phyloP scores from a whole-genome alignment of 768 basidiomycete species.

The Cytidiella melzeri region DNA sequence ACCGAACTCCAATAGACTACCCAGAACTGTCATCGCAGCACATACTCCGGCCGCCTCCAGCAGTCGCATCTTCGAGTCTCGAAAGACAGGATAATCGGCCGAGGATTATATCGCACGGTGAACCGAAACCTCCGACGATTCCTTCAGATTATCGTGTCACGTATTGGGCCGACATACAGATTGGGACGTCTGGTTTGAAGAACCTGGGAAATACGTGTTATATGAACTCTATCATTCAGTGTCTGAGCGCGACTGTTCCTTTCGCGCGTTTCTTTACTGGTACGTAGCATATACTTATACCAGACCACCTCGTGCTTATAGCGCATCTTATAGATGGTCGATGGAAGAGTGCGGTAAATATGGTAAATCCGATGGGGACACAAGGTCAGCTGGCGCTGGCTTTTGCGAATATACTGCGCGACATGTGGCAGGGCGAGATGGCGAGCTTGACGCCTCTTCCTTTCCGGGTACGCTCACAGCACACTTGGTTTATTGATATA shows the following conservation, averaged over 20 bases:
- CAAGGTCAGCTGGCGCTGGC: constrained; percentile 76
- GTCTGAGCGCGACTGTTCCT: constrained; percentile 89
- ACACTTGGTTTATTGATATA: neutral
- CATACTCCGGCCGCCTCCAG: constrained; percentile 73
- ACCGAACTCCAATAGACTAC: constrained; percentile 67
- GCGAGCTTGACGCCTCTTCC: constrained; percentile 75
- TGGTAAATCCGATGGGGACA: constrained; percentile 79
- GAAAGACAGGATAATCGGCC: constrained; percentile 76
- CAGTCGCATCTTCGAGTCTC: constrained; percentile 58
- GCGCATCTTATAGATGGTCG: constrained; percentile 56
- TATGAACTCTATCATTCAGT: constrained; percentile 98
- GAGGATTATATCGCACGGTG: constrained; percentile 33
- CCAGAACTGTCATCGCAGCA: constrained; percentile 62
- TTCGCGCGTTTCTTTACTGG: constrained; percentile 91
- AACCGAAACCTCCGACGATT: constrained; percentile 61
- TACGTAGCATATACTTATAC: constrained; percentile 29
- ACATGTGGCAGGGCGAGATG: constrained; percentile 85
- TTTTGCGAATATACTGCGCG: constrained; percentile 77
- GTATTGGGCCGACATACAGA: constrained; percentile 79
- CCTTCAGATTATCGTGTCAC: constrained; percentile 71
- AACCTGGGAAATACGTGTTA: constrained; percentile 98
- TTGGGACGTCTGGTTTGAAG: constrained; percentile 82
- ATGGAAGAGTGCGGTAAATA: constrained; percentile 82
- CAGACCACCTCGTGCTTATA: neutral
- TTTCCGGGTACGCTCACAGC: constrained; percentile 62